These are phyloP conservation scores for Raffaelea deltoideospora DNA, from an alignment of 2,329 filamentous ascomycete species.

Conservation along the genomic window DNA sequence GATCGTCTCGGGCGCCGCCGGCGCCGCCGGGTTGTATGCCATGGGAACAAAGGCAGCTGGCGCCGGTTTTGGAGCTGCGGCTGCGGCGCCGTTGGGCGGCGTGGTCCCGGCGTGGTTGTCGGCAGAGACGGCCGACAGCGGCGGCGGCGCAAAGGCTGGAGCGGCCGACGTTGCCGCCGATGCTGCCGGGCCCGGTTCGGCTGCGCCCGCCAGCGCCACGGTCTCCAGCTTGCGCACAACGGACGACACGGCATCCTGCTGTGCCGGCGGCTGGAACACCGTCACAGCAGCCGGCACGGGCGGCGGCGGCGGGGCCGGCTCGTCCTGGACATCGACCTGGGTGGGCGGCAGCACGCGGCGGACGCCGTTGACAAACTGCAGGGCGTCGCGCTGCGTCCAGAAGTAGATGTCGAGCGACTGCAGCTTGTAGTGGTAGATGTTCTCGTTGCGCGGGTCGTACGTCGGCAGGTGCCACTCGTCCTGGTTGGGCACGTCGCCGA, in stretches of 20 bases:
- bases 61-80: not conserved
- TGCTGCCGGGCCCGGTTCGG: slow-evolving; percentile 6
- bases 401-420: slow-evolving; percentile 67
- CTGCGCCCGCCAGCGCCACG: slow-evolving; percentile 42
- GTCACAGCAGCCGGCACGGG: slow-evolving; percentile 16
- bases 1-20: slow-evolving; percentile 57
- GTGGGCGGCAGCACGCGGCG: slow-evolving; percentile 45
- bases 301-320: slow-evolving; percentile 36
- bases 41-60: slow-evolving; percentile 42
- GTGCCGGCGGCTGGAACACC: slow-evolving; percentile 4
- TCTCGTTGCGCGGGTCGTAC: slow-evolving; percentile 57
- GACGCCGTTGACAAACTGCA: slow-evolving; percentile 54
- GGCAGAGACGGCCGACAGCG: slow-evolving; percentile 9
- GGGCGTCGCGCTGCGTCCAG: slow-evolving; percentile 59
- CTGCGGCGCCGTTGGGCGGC: not conserved
- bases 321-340: slow-evolving; percentile 49
- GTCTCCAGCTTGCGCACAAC: slow-evolving; percentile 62
- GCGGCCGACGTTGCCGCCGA: slow-evolving; percentile 26
- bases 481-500: slow-evolving; percentile 36
- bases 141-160: slow-evolving; percentile 26
- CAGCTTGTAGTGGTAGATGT: slow-evolving; percentile 65
- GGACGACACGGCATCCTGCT: slow-evolving; percentile 41
- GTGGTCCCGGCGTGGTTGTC: not conserved
- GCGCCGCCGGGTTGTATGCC: slow-evolving; percentile 67
- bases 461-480: slow-evolving; percentile 63